Base-by-base conservation (phyloP, 179 eudicot species). In the Silene coronaria region DNA sequence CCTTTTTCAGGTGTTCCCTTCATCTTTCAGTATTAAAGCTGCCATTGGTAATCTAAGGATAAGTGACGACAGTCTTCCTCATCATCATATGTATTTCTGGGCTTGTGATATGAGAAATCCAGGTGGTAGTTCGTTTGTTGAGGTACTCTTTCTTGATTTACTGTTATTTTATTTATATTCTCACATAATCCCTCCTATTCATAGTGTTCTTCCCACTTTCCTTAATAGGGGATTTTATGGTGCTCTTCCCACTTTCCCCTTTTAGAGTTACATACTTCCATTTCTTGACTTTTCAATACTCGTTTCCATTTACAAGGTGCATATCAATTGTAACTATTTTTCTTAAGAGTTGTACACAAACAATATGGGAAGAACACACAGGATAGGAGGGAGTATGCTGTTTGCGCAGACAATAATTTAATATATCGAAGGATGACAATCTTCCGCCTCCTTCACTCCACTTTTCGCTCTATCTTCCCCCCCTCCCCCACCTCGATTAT, bases 91-190 rank as follows among this genome's bases (percentile, higher is more conserved):
- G 17, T 95, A 95, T 84, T 92, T 84, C 86, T 88, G 97, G 97
- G 91, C 88, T 28, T 92, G 97, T 80, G 97, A 95, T 81, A 95
- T 95, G 99, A 85, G 99, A 71, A 95, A 95, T 84, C 97, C 97
- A 57, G 99, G 97, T 75, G 97, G 99, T 80, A 95, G 90, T 83
- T 95, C 99, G 73, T 95, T 95, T 85, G 97, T 95, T 63, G 96
- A 95, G 99, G 99, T 95, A 87, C 73, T 73, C 22, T 53, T 59
- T 45, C 67, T 11, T 14, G 21, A 53, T n/a, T 16, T 4, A 53
- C n/a, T n/a, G 21, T 53, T 53, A 16, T 53, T 53, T 17, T 67
- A 13, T 34, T 32, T 5, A 0, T 64, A 0, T 64, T 64, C 11
- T 42, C 14, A 7, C 11, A 42, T 42, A 42, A 1, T 42, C 48